Conservation (phyloP, 139 green algal genomes). For the Coccomyxa sp. region DNA sequence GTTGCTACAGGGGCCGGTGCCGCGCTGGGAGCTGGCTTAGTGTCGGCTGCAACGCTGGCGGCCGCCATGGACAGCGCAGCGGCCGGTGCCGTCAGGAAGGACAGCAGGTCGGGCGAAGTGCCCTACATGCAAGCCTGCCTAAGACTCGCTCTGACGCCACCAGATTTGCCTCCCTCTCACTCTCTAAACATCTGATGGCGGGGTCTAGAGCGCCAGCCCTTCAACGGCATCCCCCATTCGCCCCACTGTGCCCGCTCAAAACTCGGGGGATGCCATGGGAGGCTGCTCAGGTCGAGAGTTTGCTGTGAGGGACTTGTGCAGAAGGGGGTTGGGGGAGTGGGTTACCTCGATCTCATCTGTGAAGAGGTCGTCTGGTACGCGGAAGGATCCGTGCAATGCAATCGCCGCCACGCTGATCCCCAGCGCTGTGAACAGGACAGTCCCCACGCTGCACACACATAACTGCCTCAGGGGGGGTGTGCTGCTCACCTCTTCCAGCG, state of each 20-base stretch:
- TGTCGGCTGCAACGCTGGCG: not conserved
- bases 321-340: no score
- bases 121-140: not conserved
- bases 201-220: no score
- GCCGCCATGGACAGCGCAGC: not conserved
- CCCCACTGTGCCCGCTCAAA: no score
- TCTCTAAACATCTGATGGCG: no score
- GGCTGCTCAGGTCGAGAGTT: no score
- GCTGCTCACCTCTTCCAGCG: not conserved
- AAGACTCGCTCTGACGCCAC: no score
- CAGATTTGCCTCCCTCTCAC: no score
- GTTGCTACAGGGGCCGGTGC: not conserved
- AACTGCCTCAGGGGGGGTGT: not conserved
- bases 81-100: not conserved
- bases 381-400: slow-evolving; percentile 61
- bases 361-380: slow-evolving; percentile 85
- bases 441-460: slow-evolving; percentile 62
- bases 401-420: slow-evolving; percentile 63
- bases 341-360: slow-evolving; percentile 59
- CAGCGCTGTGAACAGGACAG: slow-evolving; percentile 80
- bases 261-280: no score
- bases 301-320: no score
- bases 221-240: no score
- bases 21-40: no score
- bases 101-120: not conserved